These are phyloP conservation scores for Ammopiptanthus mongolicus DNA, from an alignment of 306 rosid species.

Conservation along the genomic window DNA sequence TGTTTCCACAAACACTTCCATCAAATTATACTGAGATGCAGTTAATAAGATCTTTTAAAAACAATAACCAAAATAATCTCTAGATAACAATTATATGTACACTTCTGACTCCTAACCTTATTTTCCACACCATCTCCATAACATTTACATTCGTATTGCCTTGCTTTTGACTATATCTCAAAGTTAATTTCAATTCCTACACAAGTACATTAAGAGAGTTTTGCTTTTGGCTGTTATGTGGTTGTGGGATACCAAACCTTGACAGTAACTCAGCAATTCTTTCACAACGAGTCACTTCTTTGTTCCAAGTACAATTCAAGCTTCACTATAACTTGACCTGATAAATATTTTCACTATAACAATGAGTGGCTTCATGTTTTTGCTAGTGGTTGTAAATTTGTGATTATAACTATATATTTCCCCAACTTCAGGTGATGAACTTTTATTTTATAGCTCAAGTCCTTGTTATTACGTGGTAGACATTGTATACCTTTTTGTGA, in stretches of 20 bases:
- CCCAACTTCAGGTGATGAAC: background rate
- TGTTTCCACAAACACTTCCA: background rate
- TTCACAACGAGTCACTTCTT: background rate
- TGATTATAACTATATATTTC: background rate
- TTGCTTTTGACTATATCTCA: background rate
- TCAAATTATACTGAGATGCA: background rate
- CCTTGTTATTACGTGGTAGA: slow-evolving; percentile 10
- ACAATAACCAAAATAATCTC: background rate
- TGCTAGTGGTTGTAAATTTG: background rate
- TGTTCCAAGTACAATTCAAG: background rate
- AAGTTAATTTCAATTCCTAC: slow-evolving; percentile 4
- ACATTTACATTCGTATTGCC: background rate
- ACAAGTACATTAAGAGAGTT: background rate
- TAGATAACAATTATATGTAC: background rate
- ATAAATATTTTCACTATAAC: background rate
- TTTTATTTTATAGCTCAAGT: slow-evolving; percentile 7
- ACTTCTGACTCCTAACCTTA: background rate
- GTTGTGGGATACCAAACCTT: background rate
- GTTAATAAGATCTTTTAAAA: background rate
- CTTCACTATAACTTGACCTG: background rate
- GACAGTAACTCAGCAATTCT: background rate
- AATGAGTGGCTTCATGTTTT: background rate
- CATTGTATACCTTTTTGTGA: slow-evolving; percentile 18
- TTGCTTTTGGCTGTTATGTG: background rate
- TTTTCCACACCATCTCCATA: background rate